Conservation (phyloP, 139 green algal genomes). For the Chlamydomonas sphaeroides region DNA sequence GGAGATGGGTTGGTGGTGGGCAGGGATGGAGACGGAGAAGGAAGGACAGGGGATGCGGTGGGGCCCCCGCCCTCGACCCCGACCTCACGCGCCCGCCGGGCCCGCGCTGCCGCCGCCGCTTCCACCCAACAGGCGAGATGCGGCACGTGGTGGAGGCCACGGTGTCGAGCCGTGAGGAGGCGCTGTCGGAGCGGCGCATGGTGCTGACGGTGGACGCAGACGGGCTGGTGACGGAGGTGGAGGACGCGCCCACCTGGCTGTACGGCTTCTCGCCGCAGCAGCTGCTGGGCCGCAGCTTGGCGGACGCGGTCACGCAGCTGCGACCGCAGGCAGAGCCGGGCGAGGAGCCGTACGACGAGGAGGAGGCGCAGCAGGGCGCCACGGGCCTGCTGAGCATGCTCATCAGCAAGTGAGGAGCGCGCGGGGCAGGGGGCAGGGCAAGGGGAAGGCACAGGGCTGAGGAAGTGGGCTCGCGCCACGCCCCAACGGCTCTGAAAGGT, state of each 20-base stretch:
- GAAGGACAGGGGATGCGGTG: too few relatives aligned
- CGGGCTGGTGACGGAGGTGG: slow-evolving; percentile 28
- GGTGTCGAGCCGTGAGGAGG: not conserved
- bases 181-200: slow-evolving; percentile 27
- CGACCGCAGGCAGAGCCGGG: too few relatives aligned
- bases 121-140: slow-evolving; percentile 16
- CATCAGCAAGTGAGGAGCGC: slow-evolving; percentile 15
- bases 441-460: too few relatives aligned
- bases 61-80: too few relatives aligned
- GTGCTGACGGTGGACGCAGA: slow-evolving; percentile 44
- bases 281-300: slow-evolving; percentile 25
- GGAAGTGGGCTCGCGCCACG: too few relatives aligned
- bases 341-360: too few relatives aligned
- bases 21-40: too few relatives aligned
- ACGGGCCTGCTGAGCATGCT: slow-evolving; percentile 25
- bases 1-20: too few relatives aligned
- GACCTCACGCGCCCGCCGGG: too few relatives aligned
- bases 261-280: slow-evolving; percentile 18
- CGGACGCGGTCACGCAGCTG: not conserved
- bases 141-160: slow-evolving; percentile 21
- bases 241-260: slow-evolving; percentile 25
- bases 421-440: too few relatives aligned
- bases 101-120: not conserved
- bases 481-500: too few relatives aligned
- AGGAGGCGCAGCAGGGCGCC: not conserved